Conservation (phyloP, 805 yeast species). For the Clavispora fructus region DNA sequence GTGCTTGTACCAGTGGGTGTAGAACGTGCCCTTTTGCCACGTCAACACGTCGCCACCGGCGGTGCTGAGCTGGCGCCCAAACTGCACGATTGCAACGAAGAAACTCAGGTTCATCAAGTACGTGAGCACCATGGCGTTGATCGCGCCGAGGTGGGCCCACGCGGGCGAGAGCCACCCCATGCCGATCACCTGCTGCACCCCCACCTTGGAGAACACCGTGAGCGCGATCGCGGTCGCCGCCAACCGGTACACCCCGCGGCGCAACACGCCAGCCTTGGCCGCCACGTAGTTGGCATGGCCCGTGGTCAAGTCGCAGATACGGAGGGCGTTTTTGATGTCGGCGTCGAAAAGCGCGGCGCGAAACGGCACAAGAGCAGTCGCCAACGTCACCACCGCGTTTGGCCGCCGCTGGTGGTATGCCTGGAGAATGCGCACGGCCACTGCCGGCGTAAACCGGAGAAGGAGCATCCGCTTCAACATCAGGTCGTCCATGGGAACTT, state of each 20-base stretch:
- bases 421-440: conserved; percentile 24
- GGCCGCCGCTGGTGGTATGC: conserved; percentile 24
- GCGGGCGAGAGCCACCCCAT: conserved; percentile 32
- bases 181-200: conserved; percentile 34
- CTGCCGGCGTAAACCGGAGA: conserved; percentile 27
- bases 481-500: conserved; percentile 16
- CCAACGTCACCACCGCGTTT: conserved; percentile 24
- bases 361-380: conserved; percentile 56
- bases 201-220: conserved; percentile 36
- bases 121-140: conserved; percentile 44
- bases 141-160: conserved; percentile 35
- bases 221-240: conserved; percentile 28
- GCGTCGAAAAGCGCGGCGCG: conserved; percentile 54
- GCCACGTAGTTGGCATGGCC: conserved; percentile 49
- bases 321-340: conserved; percentile 51
- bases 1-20: conserved; percentile 58
- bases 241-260: conserved; percentile 26
- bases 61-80: conserved; percentile 37
- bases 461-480: conserved; percentile 26
- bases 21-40: conserved; percentile 63
- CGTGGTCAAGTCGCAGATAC: conserved; percentile 55
- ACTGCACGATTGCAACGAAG: conserved; percentile 35
- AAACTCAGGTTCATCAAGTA: conserved; percentile 37
- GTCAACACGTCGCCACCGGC: conserved; percentile 51
- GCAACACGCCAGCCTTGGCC: conserved; percentile 24